A percentile compares a stretch with the other conserved stretches of the same genome.
phyloP scores from a whole-genome alignment of 2,329 filamentous ascomycete species.

The Trichoderma cornu-damae region DNA sequence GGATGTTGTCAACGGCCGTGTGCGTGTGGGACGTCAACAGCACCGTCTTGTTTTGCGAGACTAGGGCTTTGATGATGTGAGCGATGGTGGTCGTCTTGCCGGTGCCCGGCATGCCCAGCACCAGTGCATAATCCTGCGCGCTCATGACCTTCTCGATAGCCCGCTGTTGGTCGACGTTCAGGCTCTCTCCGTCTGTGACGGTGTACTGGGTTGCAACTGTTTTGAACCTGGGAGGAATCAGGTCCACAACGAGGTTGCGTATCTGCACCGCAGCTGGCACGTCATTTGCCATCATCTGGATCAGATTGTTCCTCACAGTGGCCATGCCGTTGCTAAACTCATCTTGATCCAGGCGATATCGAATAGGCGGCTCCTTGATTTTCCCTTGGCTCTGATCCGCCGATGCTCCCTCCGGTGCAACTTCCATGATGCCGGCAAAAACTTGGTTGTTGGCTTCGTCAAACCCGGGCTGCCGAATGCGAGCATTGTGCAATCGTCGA shows the following conservation, averaged over 20 bases:
- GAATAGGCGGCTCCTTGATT: slow-evolving; percentile 50
- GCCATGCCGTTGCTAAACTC: slow-evolving; percentile 99
- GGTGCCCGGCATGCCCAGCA: slow-evolving; percentile 96
- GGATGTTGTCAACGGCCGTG: slow-evolving; percentile 95
- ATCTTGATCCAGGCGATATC: slow-evolving; percentile 91
- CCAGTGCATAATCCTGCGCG: slow-evolving; percentile 90
- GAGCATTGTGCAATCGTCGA: slow-evolving; percentile 78
- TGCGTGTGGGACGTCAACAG: slow-evolving; percentile 94
- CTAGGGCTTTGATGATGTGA: slow-evolving; percentile 88
- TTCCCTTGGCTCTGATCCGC: slow-evolving; percentile 48
- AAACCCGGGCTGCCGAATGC: slow-evolving; percentile 70
- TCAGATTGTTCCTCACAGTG: slow-evolving; percentile 84
- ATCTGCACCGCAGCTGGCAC: slow-evolving; percentile 66
- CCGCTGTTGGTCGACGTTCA: slow-evolving; percentile 81
- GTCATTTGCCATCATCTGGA: slow-evolving; percentile 83
- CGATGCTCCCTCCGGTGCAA: slow-evolving; percentile 51
- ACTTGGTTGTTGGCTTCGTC: slow-evolving; percentile 72
- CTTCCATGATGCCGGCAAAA: slow-evolving; percentile 89
- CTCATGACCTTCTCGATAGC: slow-evolving; percentile 96
- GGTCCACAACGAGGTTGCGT: slow-evolving; percentile 74
- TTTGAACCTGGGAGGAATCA: slow-evolving; percentile 69
- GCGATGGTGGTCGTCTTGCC: slow-evolving; percentile 98
- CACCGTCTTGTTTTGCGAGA: slow-evolving; percentile 86
- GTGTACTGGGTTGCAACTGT: slow-evolving; percentile 57
- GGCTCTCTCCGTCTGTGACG: slow-evolving; percentile 55